Evolutionary conservation across 495 filamentous ascomycete genomes (phyloP), one percentile per base, ranked within the genome.

Genomic region (Trypethelium eluteriae): DNA sequence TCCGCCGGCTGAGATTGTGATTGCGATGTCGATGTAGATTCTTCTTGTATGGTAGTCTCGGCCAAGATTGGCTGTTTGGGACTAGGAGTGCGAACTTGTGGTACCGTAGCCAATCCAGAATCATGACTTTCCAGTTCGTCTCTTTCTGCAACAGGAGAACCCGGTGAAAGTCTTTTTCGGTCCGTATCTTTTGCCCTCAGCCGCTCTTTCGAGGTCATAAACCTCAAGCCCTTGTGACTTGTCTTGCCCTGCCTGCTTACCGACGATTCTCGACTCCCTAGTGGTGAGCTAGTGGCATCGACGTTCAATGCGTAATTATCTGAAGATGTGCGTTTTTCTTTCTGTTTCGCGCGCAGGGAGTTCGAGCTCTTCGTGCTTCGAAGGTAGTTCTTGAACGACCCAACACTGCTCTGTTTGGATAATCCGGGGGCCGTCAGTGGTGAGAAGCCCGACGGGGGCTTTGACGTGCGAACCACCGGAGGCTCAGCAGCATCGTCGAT

Each of bases 401-500:
- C 38, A 6, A 32, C 38, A 35, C 46, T 66, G 32, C 41, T 39
- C n/a, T 38, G 64, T 39, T 62, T 73, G 49, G 74, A 69, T 62
- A 67, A 67, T 25, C 72, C 71, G 3, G 71, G 82, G 9, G 88
- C 86, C 25, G 89, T 91, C 59, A 90, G 74, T n/a, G 82, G 74
- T 2, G 86, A 89, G 69, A 85, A 81, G 18, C 88, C 88, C 44
- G 86, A 89, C 2, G 91, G 90, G 25, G 88, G 89, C 75, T 91
- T 91, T 62, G 91, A 85, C 61, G 93, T 97, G 66, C 90, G 86
- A 74, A 97, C 86, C 34, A 94, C 88, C 18, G 93, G 93, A 14
- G 91, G 81, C 68, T 85, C 83, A 7, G 93, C 92, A 11, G 91
- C 88, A 74, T 94, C 85, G 71, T 90, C 87, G 38, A 83, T 81